A percentile compares a stretch with the other conserved stretches of the same genome.
Conservation (phyloP, 148 eudicot species). For the Spergularia bocconei region DNA sequence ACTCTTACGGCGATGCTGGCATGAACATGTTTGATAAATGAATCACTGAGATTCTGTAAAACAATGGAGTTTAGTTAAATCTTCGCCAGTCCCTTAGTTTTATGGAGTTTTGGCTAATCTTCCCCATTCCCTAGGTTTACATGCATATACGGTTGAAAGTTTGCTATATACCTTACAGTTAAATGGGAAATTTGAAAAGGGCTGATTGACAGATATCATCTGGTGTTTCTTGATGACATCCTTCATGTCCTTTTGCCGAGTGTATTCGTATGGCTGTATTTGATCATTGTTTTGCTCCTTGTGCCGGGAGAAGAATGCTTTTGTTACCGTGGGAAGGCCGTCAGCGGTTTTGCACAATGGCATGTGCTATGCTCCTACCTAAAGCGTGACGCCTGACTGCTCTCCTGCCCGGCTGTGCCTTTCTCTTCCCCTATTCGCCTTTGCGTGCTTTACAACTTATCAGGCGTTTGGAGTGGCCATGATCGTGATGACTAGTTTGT, state of each 20-base stretch:
- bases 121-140: constrained; percentile 14
- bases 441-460: too few relatives aligned
- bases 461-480: too few relatives aligned
- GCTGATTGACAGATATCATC: constrained; percentile 10
- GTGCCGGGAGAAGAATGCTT: background rate
- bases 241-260: background rate
- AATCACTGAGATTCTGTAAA: constrained; percentile 17
- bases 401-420: too few relatives aligned
- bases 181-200: background rate
- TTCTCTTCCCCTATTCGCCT: too few relatives aligned
- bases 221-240: background rate
- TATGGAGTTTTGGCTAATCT: constrained; percentile 13
- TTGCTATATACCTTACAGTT: background rate
- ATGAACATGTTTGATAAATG: constrained; percentile 21
- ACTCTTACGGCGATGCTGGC: constrained; percentile 18
- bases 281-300: background rate
- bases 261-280: background rate
- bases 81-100: constrained; percentile 10
- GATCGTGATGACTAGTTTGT: too few relatives aligned
- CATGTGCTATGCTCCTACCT: background rate
- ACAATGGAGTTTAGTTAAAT: constrained; percentile 11
- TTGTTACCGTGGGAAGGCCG: background rate
- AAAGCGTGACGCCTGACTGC: too few relatives aligned
- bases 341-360: background rate
- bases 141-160: constrained; percentile 9